Base-by-base conservation (phyloP, 1,284 basidiomycete genomes). In the Cryptococcus floricola region DNA sequence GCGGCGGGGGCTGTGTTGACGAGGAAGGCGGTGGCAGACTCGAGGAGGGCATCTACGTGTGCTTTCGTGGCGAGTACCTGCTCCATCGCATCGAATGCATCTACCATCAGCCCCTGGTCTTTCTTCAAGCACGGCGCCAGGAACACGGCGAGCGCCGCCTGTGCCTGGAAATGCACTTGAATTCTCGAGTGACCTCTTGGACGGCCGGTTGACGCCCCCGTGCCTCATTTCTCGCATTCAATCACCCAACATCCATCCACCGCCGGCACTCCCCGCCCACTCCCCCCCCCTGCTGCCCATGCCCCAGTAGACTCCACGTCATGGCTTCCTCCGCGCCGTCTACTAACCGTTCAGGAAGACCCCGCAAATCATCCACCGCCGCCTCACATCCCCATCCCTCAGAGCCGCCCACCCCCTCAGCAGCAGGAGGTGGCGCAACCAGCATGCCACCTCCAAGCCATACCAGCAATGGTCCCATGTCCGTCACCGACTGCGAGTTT, bases 311-410 rank as follows among this genome's bases (percentile, higher is more conserved):
- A 10, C 31, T 34, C 4, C 31, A 34, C 31, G 31, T 13, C 43
- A 65, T 65, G 63, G 56, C 63, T 19, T 52, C 60, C 28, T 52
- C 58, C 27, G 60, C 50, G 39, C 60, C 60, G 38, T 51, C 60
- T 4, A 47, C 55, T 6, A 56, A 51, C 39, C 60, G 60, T 18
- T 45, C 62, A 6, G 62, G 57, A 12, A 53, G 73, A 45, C 71
- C 71, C 6, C 64, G 73, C 19, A 73, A 73, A 60, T 63, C 73
- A 9, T 73, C 73, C 7, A 69, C 66, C 2, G 67, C 70, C 10
- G 60, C 70, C 10, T 48, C 56, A 6, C 58, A 58, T 37, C 51
- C 57, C 12, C 54, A 53, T 16, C 41, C 53, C 13, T 54, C 60
- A 25, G 68, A 66, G 23, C 58, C 66, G 9, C 60, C 70, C 2